These are phyloP conservation scores for Aspergillus niger DNA, from an alignment of 2,329 filamentous ascomycete genomes.

Conservation along the genomic window DNA sequence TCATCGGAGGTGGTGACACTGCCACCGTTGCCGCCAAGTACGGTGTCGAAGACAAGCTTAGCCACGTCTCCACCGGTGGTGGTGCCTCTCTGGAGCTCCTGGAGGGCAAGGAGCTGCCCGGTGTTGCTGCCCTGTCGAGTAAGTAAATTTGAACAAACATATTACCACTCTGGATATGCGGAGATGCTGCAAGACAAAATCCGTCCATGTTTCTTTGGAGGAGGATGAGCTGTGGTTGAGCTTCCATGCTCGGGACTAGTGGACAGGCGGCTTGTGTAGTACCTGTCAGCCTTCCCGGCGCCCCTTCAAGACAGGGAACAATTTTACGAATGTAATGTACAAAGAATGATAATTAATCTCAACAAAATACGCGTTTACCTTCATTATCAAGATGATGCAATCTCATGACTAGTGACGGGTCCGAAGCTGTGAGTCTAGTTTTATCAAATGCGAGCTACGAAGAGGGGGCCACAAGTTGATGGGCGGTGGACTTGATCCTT, in stretches of 20 bases:
- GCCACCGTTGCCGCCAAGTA: constrained; percentile 98
- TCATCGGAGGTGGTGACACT: constrained; percentile 97
- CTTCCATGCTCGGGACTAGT: background rate
- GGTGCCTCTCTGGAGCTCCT: constrained; percentile 94
- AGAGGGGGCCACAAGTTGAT: background rate
- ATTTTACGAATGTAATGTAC: constrained; percentile 38
- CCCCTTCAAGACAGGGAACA: background rate
- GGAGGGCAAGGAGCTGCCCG: constrained; percentile 96
- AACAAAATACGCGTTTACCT: constrained; percentile 22
- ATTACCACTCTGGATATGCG: background rate
- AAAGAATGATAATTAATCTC: constrained; percentile 31
- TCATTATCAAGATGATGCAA: constrained; percentile 15
- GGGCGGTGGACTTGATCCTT: background rate
- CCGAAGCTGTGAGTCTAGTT: constrained; percentile 29
- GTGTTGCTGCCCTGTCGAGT: constrained; percentile 85
- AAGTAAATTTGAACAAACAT: constrained; percentile 50
- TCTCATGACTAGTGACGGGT: constrained; percentile 28
- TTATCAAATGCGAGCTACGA: background rate
- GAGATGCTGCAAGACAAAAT: background rate
- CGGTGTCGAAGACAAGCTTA: constrained; percentile 91
- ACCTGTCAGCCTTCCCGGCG: constrained; percentile 2
- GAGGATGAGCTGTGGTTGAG: background rate
- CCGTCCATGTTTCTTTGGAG: background rate
- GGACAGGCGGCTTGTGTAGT: background rate
- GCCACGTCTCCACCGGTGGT: constrained; percentile 96